Evolutionary conservation across 164 flowering plant genomes (phyloP).

Genomic region (Protea cynaroides): DNA sequence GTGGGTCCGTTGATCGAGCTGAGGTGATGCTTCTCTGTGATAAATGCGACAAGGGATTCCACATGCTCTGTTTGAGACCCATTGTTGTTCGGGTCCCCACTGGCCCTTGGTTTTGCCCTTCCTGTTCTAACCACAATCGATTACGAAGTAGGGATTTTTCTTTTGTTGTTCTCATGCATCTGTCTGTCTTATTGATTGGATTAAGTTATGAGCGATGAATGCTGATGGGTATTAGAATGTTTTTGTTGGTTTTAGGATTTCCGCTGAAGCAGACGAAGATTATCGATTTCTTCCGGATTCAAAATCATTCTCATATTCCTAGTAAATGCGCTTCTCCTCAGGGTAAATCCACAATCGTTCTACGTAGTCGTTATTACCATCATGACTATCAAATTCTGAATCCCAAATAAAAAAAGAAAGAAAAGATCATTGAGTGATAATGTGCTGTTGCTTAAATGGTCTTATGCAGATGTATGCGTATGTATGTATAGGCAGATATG

Average conservation of each 20-base stretch:
- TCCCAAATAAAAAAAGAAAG: too few species aligned
- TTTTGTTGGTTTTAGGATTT: slow-evolving; percentile 28
- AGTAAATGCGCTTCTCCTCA: slow-evolving; percentile 24
- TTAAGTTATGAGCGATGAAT: neutral
- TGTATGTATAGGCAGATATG: too few species aligned
- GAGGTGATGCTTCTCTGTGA: slow-evolving; percentile 63
- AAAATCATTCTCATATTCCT: slow-evolving; percentile 21
- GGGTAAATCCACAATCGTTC: slow-evolving; percentile 23
- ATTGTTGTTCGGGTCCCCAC: slow-evolving; percentile 50
- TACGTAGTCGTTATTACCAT: too few species aligned
- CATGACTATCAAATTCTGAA: too few species aligned
- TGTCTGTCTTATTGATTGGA: neutral
- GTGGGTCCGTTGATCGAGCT: slow-evolving; percentile 45
- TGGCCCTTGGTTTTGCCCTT: slow-evolving; percentile 60
- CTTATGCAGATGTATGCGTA: too few species aligned
- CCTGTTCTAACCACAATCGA: slow-evolving; percentile 32
- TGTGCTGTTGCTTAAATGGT: too few species aligned
- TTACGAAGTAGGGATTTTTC: slow-evolving; percentile 35
- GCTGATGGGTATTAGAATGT: slow-evolving; percentile 1
- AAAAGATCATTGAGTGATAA: too few species aligned
- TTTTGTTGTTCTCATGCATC: neutral
- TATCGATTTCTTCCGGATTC: slow-evolving; percentile 52
- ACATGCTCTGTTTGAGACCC: slow-evolving; percentile 60
- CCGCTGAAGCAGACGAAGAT: slow-evolving; percentile 52
- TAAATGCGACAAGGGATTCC: slow-evolving; percentile 58